phyloP scores from a whole-genome alignment of 2,329 filamentous ascomycete species.

The Diaporthe sp. region DNA sequence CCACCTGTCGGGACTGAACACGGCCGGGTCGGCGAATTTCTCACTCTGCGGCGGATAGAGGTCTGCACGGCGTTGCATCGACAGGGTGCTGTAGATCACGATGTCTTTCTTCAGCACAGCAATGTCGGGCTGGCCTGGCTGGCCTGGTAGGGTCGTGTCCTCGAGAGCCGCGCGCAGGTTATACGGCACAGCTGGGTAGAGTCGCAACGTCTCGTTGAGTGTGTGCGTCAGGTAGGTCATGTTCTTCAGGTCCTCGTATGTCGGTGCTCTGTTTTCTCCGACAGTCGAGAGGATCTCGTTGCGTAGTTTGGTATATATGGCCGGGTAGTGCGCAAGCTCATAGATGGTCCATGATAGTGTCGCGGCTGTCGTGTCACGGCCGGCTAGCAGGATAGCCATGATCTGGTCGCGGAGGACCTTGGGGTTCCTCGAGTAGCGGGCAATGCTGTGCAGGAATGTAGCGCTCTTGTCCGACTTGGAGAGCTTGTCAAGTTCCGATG shows the following conservation, averaged over 20 bases:
- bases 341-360: constrained; percentile 59
- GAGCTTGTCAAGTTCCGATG: constrained; percentile 77
- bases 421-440: constrained; percentile 74
- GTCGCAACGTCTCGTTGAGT: constrained; percentile 53
- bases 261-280: constrained; percentile 53
- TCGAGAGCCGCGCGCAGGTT: constrained; percentile 47
- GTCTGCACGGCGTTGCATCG: constrained; percentile 50
- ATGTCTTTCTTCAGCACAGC: constrained; percentile 45
- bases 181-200: constrained; percentile 49
- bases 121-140: constrained; percentile 46
- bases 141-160: constrained; percentile 46
- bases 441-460: constrained; percentile 84
- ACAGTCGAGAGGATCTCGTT: constrained; percentile 51
- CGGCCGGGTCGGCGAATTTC: constrained; percentile 46
- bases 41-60: constrained; percentile 47
- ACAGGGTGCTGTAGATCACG: constrained; percentile 46
- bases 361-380: constrained; percentile 72
- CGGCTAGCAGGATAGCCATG: constrained; percentile 79
- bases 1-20: constrained; percentile 51
- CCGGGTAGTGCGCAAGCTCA: constrained; percentile 53
- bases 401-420: constrained; percentile 82
- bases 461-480: constrained; percentile 76
- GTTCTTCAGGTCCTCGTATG: constrained; percentile 62
- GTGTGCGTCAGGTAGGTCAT: constrained; percentile 66
- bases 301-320: constrained; percentile 55